Evolutionary conservation across 441 rosid genomes (phyloP), one percentile per base, ranked within the genome.

Genomic region (Theobroma grandiflorum): DNA sequence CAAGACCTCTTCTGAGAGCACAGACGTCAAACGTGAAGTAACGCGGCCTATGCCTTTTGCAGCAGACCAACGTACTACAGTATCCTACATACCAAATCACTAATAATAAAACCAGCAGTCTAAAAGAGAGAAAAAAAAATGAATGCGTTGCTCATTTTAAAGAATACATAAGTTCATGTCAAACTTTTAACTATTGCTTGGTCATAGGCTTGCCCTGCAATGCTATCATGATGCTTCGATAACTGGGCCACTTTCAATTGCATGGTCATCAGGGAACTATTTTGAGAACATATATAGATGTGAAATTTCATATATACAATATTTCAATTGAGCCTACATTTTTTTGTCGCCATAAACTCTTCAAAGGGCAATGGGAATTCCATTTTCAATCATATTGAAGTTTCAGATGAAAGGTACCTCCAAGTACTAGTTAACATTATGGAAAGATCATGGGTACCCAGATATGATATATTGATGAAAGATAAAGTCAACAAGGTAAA

Each of bases 21-120:
- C 80, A 80, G 95, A 91, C 81, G 98, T 94, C 85, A 97, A 89
- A 67, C 94, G 92, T 77, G 92, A 94, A 82, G 99, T 87, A 72
- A 95, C 87, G 59, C 98, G 96, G 72, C 99, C 99, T 69, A 95
- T 80, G 77, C 99, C 99, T 88, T 97, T 97, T 43, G 98, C 99
- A 84, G 99, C 96, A 85, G 99, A 97, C 99, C 99, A 97, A 18
- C 98, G 98, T 73, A 97, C 99, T 83, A 95, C 96, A 0, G 99
- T 97, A 85, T 97, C 98, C 99, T 97, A 82, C 79, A 89, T 50
- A 37, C 59, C 79, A 84, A 64, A 76, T 47, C 58, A 11, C 45
- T 15, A 4, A 62, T 42, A 38, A 74, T 62, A 49, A 76, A 47
- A 76, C 37, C 49, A 76, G 49, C 72, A 64, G 49, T 64, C 64